Percentiles rank a stretch among this genome's conserved stretches.
These are phyloP conservation scores for Hypoxylon cercidicola DNA, from an alignment of 495 filamentous ascomycete species.

Conservation along the genomic window DNA sequence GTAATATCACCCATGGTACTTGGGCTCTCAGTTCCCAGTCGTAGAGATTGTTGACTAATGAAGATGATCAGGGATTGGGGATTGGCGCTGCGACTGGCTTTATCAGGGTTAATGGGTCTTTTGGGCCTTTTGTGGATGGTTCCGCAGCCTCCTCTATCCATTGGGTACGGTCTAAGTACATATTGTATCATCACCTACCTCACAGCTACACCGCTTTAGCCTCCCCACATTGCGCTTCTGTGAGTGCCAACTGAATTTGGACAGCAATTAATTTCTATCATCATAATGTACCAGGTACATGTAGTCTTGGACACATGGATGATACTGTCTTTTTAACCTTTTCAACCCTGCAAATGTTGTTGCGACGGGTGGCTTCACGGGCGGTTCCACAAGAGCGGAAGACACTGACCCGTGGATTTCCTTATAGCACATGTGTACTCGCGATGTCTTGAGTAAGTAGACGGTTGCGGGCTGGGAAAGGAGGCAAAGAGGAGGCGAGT, in stretches of 20 bases:
- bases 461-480: conserved; percentile 11
- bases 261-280: conserved; percentile 10
- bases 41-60: conserved; percentile 29
- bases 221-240: conserved; percentile 29
- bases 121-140: conserved; percentile 43
- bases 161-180: conserved; percentile 16
- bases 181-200: background rate
- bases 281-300: conserved; percentile 17
- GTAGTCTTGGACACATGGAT: background rate
- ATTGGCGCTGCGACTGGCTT: conserved; percentile 39
- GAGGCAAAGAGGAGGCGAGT: conserved; percentile 23
- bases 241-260: conserved; percentile 13
- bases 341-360: background rate
- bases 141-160: conserved; percentile 29
- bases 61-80: conserved; percentile 40
- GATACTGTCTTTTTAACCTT: conserved; percentile 1
- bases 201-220: conserved; percentile 39
- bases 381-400: too few species aligned
- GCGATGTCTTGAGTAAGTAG: conserved; percentile 3
- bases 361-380: too few species aligned
- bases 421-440: background rate
- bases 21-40: conserved; percentile 30
- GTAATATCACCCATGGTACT: conserved; percentile 40
- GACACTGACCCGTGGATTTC: too few species aligned
- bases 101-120: conserved; percentile 41